phyloP scores from a whole-genome alignment of 2,329 filamentous ascomycete species.

The Fusarium udum region DNA sequence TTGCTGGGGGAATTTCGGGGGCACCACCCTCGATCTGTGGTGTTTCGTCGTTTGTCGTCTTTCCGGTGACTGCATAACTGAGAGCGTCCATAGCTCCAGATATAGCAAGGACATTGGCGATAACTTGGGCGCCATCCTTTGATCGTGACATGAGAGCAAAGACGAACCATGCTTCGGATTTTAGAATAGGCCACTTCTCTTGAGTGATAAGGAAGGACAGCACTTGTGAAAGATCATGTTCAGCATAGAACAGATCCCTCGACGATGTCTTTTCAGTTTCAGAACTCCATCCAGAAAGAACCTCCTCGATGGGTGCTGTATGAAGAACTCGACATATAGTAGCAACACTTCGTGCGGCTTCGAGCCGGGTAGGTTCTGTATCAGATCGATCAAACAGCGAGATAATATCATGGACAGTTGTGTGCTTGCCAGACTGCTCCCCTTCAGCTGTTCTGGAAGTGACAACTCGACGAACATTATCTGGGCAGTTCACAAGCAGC shows the following conservation, averaged over 20 bases:
- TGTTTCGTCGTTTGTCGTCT: conserved; percentile 33
- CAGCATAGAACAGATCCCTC: conserved; percentile 55
- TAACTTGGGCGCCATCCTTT: conserved; percentile 57
- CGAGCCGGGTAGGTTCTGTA: conserved; percentile 64
- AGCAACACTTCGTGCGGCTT: conserved; percentile 64
- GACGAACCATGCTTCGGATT: conserved; percentile 70
- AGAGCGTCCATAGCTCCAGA: conserved; percentile 57
- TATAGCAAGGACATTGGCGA: conserved; percentile 55
- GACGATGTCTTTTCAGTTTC: neutral
- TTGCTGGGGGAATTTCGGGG: conserved; percentile 16
- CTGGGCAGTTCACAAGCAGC: conserved; percentile 61
- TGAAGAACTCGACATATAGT: conserved; percentile 66
- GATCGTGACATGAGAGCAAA: conserved; percentile 68
- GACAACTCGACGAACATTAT: conserved; percentile 63
- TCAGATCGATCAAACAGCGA: conserved; percentile 52
- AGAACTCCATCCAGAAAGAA: conserved; percentile 49
- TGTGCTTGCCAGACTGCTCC: conserved; percentile 39
- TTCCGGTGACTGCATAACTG: conserved; percentile 60
- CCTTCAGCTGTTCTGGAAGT: conserved; percentile 50
- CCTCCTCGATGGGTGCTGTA: conserved; percentile 47
- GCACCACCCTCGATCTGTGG: conserved; percentile 31
- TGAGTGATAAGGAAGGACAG: conserved; percentile 65
- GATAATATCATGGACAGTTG: conserved; percentile 51
- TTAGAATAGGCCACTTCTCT: conserved; percentile 65
- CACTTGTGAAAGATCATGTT: conserved; percentile 54